These are phyloP conservation scores for Neopestalotiopsis sp. DNA, from an alignment of 2,329 filamentous ascomycete species.

Conservation along the genomic window DNA sequence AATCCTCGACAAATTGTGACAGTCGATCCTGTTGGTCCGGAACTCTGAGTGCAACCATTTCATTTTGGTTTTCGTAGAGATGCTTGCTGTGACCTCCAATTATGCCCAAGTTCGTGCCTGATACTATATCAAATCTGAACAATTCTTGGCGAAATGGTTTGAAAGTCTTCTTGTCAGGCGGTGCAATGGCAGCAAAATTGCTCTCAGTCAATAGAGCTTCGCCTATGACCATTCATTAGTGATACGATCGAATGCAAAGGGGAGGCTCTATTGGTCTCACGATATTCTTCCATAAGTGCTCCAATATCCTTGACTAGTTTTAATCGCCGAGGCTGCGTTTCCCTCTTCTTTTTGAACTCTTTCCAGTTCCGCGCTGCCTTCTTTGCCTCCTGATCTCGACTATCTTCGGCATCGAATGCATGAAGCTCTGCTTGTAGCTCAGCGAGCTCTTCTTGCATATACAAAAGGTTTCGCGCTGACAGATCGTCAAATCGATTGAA, in stretches of 20 bases:
- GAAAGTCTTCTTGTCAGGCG: neutral
- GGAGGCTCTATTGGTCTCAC: neutral
- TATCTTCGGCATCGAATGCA: neutral
- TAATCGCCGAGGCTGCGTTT: neutral
- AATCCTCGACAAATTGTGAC: neutral
- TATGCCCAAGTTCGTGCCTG: neutral
- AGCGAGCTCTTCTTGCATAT: neutral
- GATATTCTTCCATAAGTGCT: neutral
- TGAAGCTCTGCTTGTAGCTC: neutral
- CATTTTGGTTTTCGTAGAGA: neutral
- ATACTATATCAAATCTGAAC: neutral
- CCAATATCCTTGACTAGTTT: neutral
- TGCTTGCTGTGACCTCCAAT: neutral
- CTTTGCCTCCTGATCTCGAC: neutral
- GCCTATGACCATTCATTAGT: neutral
- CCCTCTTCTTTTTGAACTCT: neutral
- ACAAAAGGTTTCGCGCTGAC: neutral
- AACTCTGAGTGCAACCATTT: neutral
- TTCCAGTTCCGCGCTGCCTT: constrained; percentile 6
- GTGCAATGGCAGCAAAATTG: neutral
- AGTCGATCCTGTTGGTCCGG: neutral
- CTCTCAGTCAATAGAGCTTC: neutral
- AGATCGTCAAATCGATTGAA: neutral
- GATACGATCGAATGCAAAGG: neutral
- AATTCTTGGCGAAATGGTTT: neutral